Evolutionary conservation across 148 eudicot species (phyloP).

Genomic region (Pharnaceum exiguum): DNA sequence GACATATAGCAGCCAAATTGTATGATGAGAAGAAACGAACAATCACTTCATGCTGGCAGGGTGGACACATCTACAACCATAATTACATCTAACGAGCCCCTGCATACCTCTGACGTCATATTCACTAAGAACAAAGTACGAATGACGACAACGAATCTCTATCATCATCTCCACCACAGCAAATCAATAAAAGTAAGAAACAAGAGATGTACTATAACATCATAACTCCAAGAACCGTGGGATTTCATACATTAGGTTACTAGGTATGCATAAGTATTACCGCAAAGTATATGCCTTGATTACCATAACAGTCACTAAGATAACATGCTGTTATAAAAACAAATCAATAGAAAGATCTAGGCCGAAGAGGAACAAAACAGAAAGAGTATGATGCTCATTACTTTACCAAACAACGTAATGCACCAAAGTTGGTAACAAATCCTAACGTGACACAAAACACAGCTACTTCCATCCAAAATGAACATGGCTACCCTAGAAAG

Average conservation of each 20-base stretch:
- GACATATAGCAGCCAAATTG: too few relatives aligned
- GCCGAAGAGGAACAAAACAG: neutral
- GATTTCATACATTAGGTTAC: too few relatives aligned
- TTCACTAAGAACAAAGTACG: neutral
- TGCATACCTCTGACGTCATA: neutral
- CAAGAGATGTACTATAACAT: neutral
- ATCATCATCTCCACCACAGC: neutral
- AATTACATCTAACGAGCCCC: too few relatives aligned
- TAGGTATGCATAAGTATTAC: too few relatives aligned
- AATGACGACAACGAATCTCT: neutral
- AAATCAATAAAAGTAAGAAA: neutral
- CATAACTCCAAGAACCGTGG: too few relatives aligned
- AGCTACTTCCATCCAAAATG: neutral
- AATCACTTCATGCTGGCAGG: too few relatives aligned
- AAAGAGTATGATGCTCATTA: neutral
- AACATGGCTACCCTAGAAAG: neutral
- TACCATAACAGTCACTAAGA: neutral
- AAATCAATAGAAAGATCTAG: neutral
- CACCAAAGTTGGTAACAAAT: neutral
- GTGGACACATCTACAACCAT: too few relatives aligned
- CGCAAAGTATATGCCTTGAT: neutral
- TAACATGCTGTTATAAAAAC: neutral
- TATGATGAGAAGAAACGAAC: too few relatives aligned
- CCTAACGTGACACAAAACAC: neutral
- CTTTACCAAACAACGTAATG: neutral